Conservation (phyloP, 805 yeast genomes). For the Suhomyces vadensis region DNA sequence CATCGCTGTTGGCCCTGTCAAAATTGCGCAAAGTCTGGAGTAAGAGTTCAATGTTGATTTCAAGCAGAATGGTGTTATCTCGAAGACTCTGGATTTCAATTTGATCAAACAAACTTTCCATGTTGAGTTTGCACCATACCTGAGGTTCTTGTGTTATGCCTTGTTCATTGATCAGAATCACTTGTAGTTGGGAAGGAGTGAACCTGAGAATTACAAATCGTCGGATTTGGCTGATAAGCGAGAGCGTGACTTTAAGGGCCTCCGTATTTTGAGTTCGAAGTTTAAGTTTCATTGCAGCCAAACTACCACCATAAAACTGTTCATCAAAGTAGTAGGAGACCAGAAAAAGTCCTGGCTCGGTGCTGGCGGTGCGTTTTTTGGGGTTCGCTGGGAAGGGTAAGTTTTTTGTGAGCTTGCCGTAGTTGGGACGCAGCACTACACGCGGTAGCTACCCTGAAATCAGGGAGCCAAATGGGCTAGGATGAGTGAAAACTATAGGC, state of each 20-base stretch:
- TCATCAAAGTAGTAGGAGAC: slow-evolving; percentile 1
- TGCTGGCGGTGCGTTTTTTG: neutral
- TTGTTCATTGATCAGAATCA: slow-evolving; percentile 47
- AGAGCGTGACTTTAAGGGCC: slow-evolving; percentile 39
- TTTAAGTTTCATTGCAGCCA: slow-evolving; percentile 25
- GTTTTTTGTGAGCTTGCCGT: too few species aligned
- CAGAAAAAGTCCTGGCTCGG: neutral
- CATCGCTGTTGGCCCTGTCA: slow-evolving; percentile 53
- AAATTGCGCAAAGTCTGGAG: slow-evolving; percentile 57
- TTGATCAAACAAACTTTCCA: slow-evolving; percentile 45
- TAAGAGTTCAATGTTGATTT: slow-evolving; percentile 61
- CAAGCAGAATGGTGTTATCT: slow-evolving; percentile 57
- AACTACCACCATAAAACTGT: neutral
- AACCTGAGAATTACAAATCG: slow-evolving; percentile 59
- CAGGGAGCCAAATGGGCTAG: too few species aligned
- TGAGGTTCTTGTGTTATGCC: slow-evolving; percentile 58
- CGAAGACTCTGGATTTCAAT: slow-evolving; percentile 54
- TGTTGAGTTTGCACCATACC: slow-evolving; percentile 61
- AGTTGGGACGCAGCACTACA: too few species aligned
- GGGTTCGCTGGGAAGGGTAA: too few species aligned
- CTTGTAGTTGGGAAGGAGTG: slow-evolving; percentile 47
- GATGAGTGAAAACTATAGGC: too few species aligned
- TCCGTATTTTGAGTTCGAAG: slow-evolving; percentile 28
- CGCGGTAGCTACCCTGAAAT: too few species aligned
- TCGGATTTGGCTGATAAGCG: slow-evolving; percentile 52